phyloP scores from a whole-genome alignment of 768 basidiomycete species.

The Tulasnella sp. region DNA sequence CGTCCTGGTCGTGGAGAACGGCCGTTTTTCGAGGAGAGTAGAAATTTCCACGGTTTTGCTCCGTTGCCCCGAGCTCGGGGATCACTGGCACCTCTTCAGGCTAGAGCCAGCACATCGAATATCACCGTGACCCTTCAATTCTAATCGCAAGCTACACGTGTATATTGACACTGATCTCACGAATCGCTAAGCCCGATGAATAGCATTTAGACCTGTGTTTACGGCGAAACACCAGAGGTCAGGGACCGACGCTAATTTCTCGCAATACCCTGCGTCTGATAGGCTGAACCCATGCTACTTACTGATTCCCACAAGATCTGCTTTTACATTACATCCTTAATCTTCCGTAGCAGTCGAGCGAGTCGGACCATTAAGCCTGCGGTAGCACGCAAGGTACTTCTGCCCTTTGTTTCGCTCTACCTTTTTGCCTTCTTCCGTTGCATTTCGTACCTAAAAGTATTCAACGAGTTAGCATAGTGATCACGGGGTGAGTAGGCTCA shows the following conservation, averaged over 20 bases:
- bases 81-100: background rate
- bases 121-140: background rate
- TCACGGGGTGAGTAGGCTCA: background rate
- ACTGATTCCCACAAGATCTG: too few species aligned
- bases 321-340: too few species aligned
- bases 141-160: background rate
- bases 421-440: constrained; percentile 96
- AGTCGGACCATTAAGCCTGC: constrained; percentile 34
- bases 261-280: background rate
- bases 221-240: background rate
- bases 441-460: constrained; percentile 41
- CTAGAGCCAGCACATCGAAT: too few species aligned
- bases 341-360: background rate
- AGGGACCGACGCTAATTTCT: background rate
- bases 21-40: background rate
- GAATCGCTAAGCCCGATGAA: too few species aligned
- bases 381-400: constrained; percentile 89
- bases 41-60: background rate
- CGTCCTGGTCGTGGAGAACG: background rate
- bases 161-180: too few species aligned
- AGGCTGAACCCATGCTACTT: too few species aligned
- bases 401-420: constrained; percentile 84
- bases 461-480: constrained; percentile 20
- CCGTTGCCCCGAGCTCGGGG: background rate
- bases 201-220: background rate